Conservation (phyloP, 331 rosid genomes). For the Malus hybrid region DNA sequence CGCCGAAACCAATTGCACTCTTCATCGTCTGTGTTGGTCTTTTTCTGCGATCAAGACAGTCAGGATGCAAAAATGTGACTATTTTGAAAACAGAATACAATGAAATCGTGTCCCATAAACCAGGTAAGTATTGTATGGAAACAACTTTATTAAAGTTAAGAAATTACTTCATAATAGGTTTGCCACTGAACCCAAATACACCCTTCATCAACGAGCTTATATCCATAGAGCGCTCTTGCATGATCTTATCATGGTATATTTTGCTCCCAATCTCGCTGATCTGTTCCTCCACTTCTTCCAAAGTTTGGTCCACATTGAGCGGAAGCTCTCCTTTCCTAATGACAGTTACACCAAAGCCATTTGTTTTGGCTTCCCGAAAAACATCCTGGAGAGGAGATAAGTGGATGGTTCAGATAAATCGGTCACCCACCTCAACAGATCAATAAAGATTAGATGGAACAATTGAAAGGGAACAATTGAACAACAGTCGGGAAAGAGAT, state of each 20-base stretch:
- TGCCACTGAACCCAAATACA: slow-evolving; percentile 56
- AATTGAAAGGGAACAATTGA: neutral
- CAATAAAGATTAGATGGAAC: slow-evolving; percentile 2
- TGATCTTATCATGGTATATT: slow-evolving; percentile 79
- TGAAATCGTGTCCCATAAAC: neutral
- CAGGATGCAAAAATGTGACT: neutral
- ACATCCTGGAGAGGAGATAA: slow-evolving; percentile 48
- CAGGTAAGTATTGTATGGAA: neutral
- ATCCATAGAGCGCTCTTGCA: slow-evolving; percentile 77
- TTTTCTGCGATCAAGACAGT: slow-evolving; percentile 26
- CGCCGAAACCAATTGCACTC: slow-evolving; percentile 58
- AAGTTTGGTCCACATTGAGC: slow-evolving; percentile 75
- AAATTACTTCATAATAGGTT: slow-evolving; percentile 55
- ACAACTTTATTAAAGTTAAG: neutral
- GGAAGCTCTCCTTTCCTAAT: slow-evolving; percentile 81
- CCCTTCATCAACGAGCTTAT: slow-evolving; percentile 84
- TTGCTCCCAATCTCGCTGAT: slow-evolving; percentile 87
- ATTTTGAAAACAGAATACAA: neutral
- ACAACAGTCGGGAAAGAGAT: neutral
- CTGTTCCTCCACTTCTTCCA: slow-evolving; percentile 89
- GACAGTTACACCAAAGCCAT: slow-evolving; percentile 74
- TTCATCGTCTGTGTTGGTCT: slow-evolving; percentile 48
- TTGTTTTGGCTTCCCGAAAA: slow-evolving; percentile 79
- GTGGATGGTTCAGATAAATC: neutral
- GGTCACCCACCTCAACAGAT: neutral